Percentiles rank a stretch among this genome's conserved stretches.
phyloP scores from a whole-genome alignment of 2,329 filamentous ascomycete genomes.

The Pestalotiopsis sp. region DNA sequence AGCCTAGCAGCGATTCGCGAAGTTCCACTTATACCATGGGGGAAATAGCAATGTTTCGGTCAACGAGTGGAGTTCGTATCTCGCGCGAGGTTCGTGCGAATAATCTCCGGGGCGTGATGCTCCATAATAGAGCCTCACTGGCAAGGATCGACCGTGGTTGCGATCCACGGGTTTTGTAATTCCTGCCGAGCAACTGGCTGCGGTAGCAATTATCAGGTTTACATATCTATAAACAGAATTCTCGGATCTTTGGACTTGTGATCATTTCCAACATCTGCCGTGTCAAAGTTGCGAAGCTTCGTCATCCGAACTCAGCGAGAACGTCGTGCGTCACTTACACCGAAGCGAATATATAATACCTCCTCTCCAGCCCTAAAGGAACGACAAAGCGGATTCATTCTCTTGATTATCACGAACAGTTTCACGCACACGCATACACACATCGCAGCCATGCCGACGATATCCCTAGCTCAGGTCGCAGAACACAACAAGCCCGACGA shows the following conservation, averaged over 20 bases:
- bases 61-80: neutral
- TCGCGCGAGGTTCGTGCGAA: constrained; percentile 2
- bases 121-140: neutral
- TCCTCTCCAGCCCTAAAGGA: neutral
- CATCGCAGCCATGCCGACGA: constrained; percentile 1
- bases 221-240: constrained; percentile 7
- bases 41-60: neutral
- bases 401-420: neutral
- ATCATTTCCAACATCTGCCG: neutral
- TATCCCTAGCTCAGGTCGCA: neutral
- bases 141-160: constrained; percentile 1
- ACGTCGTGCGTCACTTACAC: neutral
- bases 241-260: neutral
- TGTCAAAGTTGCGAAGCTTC: neutral
- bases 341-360: neutral
- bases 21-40: neutral
- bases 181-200: constrained; percentile 1
- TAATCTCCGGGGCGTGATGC: neutral
- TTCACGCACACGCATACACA: neutral
- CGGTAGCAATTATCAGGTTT: neutral
- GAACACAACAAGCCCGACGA: constrained; percentile 5
- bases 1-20: constrained; percentile 4
- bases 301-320: too few species aligned
- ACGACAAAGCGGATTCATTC: neutral
- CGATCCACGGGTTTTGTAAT: neutral